Evolutionary conservation across 1,284 basidiomycete genomes (phyloP).

Genomic region (Tylopilus orsonianus): DNA sequence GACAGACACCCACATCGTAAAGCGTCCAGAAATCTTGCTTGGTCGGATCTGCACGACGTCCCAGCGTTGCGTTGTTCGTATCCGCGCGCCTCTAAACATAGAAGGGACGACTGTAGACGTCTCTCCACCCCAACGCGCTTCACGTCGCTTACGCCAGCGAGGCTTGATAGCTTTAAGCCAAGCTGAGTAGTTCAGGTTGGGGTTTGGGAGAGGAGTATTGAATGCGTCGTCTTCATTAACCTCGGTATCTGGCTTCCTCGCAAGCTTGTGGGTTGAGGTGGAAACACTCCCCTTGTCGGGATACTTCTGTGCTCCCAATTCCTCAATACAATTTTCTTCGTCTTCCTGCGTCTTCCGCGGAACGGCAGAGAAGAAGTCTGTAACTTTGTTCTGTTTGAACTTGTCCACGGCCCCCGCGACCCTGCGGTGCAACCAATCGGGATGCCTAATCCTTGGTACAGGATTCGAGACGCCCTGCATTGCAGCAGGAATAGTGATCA

Average conservation of each 20-base stretch:
- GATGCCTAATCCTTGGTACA: constrained; percentile 93
- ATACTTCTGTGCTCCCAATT: constrained; percentile 46
- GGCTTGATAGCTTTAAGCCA: constrained; percentile 83
- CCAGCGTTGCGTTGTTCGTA: constrained; percentile 78
- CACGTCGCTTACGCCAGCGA: constrained; percentile 72
- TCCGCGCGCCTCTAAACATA: constrained; percentile 76
- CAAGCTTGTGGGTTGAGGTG: constrained; percentile 52
- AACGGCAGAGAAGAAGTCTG: constrained; percentile 80
- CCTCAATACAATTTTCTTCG: constrained; percentile 63
- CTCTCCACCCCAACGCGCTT: constrained; percentile 45
- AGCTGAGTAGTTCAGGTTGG: constrained; percentile 65
- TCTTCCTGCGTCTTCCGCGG: constrained; percentile 33
- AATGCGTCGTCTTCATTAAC: constrained; percentile 34
- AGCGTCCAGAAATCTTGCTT: constrained; percentile 79
- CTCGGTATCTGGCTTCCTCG: constrained; percentile 44
- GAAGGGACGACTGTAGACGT: constrained; percentile 56
- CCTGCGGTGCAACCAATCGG: constrained; percentile 94
- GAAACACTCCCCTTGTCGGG: constrained; percentile 48
- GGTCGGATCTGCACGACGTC: constrained; percentile 91
- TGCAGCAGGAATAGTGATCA: constrained; percentile 99
- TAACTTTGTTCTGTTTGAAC: constrained; percentile 97
- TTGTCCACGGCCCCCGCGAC: constrained; percentile 91
- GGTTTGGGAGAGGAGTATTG: constrained; percentile 53
- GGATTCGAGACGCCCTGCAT: constrained; percentile 98
- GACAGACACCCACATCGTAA: constrained; percentile 86